Percentiles rank a stretch among this genome's conserved stretches.
Conservation (phyloP, 2,329 filamentous ascomycete species). For the Aspergillus latus region DNA sequence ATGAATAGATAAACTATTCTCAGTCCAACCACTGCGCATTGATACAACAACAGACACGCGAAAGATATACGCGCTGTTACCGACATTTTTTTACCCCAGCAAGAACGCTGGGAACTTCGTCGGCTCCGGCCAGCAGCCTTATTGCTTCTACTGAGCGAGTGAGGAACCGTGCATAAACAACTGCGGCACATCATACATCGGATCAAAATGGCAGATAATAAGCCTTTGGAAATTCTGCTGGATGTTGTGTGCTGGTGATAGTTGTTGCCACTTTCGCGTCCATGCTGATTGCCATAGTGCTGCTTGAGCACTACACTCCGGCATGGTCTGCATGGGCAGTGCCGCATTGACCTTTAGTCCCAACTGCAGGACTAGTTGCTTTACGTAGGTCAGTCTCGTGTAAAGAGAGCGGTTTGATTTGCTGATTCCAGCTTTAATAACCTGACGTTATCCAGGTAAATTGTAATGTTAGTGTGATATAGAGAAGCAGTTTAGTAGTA, state of each 20-base stretch:
- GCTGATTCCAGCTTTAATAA: too few relatives aligned
- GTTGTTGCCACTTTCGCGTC: background rate
- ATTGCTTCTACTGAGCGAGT: background rate
- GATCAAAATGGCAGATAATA: background rate
- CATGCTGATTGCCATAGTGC: background rate
- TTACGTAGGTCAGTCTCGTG: too few relatives aligned
- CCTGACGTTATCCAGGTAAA: too few relatives aligned
- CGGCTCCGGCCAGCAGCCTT: background rate
- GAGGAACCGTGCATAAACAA: background rate
- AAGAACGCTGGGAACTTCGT: background rate
- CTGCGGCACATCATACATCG: background rate
- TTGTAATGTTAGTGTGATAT: too few relatives aligned
- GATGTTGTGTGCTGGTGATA: too few relatives aligned
- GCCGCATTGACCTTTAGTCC: too few relatives aligned
- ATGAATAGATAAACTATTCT: constrained; percentile 32
- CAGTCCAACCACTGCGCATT: background rate
- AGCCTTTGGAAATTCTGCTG: too few relatives aligned
- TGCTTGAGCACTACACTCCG: background rate
- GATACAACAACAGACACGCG: background rate
- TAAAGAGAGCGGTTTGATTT: too few relatives aligned
- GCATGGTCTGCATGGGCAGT: too few relatives aligned
- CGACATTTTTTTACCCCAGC: background rate
- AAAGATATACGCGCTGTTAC: background rate
- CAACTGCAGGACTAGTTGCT: too few relatives aligned
- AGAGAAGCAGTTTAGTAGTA: too few relatives aligned